Percentiles rank a stretch among this genome's conserved stretches.
Evolutionary conservation across 208 protist genomes (phyloP).

Genomic region (Leishmania amazonensis): DNA sequence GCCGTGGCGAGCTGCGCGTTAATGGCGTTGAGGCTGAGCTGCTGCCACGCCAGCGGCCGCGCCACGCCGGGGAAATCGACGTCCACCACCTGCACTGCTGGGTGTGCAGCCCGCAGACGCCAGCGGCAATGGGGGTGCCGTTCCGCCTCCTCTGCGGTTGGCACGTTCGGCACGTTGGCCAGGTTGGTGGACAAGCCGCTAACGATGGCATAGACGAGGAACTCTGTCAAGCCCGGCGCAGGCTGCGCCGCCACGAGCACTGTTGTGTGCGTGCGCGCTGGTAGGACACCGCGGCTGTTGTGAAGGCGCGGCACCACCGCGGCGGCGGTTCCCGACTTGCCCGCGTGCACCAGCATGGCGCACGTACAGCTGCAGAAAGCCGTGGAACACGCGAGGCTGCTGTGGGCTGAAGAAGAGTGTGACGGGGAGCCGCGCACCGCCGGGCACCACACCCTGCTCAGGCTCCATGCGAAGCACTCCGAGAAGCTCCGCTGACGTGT

Average conservation of each 20-base stretch:
- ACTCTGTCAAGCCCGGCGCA: conserved; percentile 66
- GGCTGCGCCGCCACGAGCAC: conserved; percentile 74
- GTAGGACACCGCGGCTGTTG: conserved; percentile 65
- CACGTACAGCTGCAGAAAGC: conserved; percentile 56
- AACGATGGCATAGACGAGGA: conserved; percentile 78
- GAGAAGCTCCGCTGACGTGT: conserved; percentile 43
- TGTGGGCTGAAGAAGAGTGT: conserved; percentile 65
- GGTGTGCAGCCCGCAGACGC: conserved; percentile 56
- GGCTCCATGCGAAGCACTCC: conserved; percentile 69
- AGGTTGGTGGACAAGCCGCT: conserved; percentile 44
- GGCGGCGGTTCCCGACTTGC: conserved; percentile 1
- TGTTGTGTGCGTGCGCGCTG: conserved; percentile 83
- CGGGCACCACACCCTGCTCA: conserved; percentile 53
- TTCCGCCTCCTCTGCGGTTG: conserved; percentile 45
- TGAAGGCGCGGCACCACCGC: conserved; percentile 43
- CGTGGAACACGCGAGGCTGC: conserved; percentile 48
- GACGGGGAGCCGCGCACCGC: conserved; percentile 46
- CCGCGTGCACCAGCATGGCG: conserved; percentile 23
- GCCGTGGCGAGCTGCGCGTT: conserved; percentile 69
- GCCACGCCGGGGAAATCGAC: conserved; percentile 48
- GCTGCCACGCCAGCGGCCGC: conserved; percentile 55
- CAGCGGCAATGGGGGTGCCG: conserved; percentile 80
- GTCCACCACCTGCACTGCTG: conserved; percentile 84
- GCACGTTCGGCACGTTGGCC: conserved; percentile 33
- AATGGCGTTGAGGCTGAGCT: conserved; percentile 75